Base-by-base conservation (phyloP, 2,329 filamentous ascomycete species). In the Coniosporium tulheliwenetii region DNA sequence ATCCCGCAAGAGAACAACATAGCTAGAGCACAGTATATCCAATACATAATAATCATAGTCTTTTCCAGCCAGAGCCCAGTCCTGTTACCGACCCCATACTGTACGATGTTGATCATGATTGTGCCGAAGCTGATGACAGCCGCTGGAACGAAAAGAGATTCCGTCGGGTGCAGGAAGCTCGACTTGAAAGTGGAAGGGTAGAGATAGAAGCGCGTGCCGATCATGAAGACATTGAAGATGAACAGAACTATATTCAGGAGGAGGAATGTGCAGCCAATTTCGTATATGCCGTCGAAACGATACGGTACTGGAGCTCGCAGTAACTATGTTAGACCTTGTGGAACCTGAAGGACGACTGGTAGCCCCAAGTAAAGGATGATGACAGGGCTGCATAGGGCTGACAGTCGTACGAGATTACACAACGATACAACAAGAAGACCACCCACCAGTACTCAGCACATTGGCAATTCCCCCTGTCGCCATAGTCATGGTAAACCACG, bases 71-170 rank as follows among this genome's bases (percentile, higher is more conserved):
- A 91, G 3, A 62, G 55, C 0, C 75, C 80, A 4, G 69, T 67
- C 40, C 70, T 59, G n/a, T 42, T 48, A 3, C 53, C 50, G 5
- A 64, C 52, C 2, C 82, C 84, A 54, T 86, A 91, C 53, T 91
- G 77, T 35, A 78, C 81, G 29, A 82, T 74, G 47, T 85, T 89
- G 51, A 85, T 58, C 39, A 69, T 47, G 35, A 69, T 67, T 0
- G 65, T 68, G 8, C 79, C 83, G 45, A 81, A 70, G 12, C 80
- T 85, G 43, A 81, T 75, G 8, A 69, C 62, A 3, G 67, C 75
- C 1, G 83, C 73, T 0, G 82, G 81, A 12, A 85, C 76, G 54
- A 89, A 91, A 0, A 89, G 66, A 8, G 76, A 81, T 54, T 93
- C 85, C 0, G 80, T 78, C 10, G 83, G 82, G 59, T 89, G 83